Evolutionary conservation across 306 rosid genomes (phyloP), one percentile per base, ranked within the genome.

Genomic region (Lathyrus aphaca): DNA sequence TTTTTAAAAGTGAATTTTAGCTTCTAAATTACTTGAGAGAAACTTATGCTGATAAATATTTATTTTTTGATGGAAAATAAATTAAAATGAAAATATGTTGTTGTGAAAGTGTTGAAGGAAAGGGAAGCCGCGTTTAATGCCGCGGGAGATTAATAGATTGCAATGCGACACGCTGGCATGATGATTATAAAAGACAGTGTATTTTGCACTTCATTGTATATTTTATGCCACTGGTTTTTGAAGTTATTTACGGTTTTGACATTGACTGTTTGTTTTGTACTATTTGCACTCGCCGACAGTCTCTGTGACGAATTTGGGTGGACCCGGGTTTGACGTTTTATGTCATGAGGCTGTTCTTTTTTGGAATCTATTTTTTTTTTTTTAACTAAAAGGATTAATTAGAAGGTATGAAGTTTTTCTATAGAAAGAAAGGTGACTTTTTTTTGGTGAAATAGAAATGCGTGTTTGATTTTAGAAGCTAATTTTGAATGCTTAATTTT

Each of bases 121-220:
- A 63, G 62, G 53, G 68, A 81, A 61, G 80, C 77, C 88, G 90
- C 90, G 87, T 86, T 81, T 35, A 74, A 84, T 74, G 88, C 92
- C 81, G 92, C 83, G 92, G 91, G 95, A 81, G 83, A 64, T 71
- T 29, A 30, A 27, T 49, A 44, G 13, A 51, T 46, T 44, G 61
- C 39, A 16, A 56, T 5, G 13, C 45, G 68, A 15, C 49, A 71
- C 40, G 69, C 4, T 46, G 17, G 55, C 13, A 8, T 17, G 27
- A 8, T 48, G 23, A 17, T 48, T 74, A 53, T 64, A 74, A 4
- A 13, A 4, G 12, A 38, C n/a, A n/a, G 43, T 12, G 44, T 27
- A 5, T 6, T 4, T 35, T 3, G 40, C 0, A 53, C 15, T 53
- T 51, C 8, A 51, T 10, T 19, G 7, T 4, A 21, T 19, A 4